Conservation (phyloP, 2,329 filamentous ascomycete genomes). For the Cladophialophora exuberans region DNA sequence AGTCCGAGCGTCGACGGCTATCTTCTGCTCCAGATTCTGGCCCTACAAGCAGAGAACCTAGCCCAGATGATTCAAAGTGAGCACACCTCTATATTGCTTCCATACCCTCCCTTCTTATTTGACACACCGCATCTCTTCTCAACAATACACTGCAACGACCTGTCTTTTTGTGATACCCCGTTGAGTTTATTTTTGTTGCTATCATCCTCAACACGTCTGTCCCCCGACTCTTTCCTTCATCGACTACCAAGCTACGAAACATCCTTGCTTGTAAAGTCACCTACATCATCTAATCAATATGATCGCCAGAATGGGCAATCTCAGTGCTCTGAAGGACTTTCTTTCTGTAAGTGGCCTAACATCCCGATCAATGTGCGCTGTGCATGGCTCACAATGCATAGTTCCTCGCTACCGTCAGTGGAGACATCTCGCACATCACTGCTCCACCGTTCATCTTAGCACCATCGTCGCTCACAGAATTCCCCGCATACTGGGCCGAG, state of each 20-base stretch:
- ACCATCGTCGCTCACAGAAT: constrained; percentile 30
- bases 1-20: not conserved
- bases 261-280: not conserved
- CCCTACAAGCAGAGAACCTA: not conserved
- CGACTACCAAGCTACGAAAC: not conserved
- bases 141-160: not conserved
- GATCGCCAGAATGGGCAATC: constrained; percentile 31
- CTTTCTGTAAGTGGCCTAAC: constrained; percentile 32
- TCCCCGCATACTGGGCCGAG: constrained; percentile 73
- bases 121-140: not conserved
- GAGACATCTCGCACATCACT: constrained; percentile 78
- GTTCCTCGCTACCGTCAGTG: constrained; percentile 79
- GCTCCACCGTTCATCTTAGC: constrained; percentile 52
- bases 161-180: constrained; percentile 12
- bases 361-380: not conserved
- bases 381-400: constrained; percentile 1
- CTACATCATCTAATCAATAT: constrained; percentile 11
- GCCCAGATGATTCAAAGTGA: constrained; percentile 6
- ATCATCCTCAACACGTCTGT: not conserved
- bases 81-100: constrained; percentile 3
- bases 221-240: not conserved
- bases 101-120: not conserved
- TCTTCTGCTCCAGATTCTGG: no score
- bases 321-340: constrained; percentile 35
- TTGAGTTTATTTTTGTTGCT: not conserved